These are phyloP conservation scores for Aspergillus nidulans DNA, from an alignment of 495 filamentous ascomycete species.

Conservation along the genomic window DNA sequence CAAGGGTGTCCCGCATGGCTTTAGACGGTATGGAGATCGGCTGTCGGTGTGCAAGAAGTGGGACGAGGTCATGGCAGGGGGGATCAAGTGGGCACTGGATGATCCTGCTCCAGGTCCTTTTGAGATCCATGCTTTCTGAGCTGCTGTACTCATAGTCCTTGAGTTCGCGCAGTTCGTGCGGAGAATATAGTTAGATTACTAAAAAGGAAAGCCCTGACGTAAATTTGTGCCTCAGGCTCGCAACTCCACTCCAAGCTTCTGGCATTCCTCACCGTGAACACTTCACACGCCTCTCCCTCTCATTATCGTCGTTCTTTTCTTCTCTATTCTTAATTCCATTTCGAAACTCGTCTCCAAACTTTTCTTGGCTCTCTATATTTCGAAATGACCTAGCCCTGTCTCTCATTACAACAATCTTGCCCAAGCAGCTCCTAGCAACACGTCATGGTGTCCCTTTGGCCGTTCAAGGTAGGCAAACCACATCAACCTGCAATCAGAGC, in stretches of 20 bases:
- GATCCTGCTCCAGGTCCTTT: slow-evolving; percentile 27
- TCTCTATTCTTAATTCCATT: slow-evolving; percentile 1
- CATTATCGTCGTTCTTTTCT: slow-evolving; percentile 1
- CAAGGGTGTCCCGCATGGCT: slow-evolving; percentile 45
- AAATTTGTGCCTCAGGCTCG: background rate
- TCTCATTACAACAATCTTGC: background rate
- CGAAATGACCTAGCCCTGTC: slow-evolving; percentile 4
- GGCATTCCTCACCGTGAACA: background rate
- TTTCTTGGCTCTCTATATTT: background rate
- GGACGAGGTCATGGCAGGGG: slow-evolving; percentile 39
- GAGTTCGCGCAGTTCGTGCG: too few species aligned
- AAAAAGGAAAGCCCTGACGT: background rate
- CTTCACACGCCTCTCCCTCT: background rate
- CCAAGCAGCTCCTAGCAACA: background rate
- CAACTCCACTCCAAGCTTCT: slow-evolving; percentile 11
- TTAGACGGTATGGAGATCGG: slow-evolving; percentile 32
- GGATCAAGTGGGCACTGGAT: slow-evolving; percentile 38
- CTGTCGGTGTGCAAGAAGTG: slow-evolving; percentile 33
- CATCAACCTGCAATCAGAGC: background rate
- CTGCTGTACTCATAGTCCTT: background rate
- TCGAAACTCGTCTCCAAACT: background rate
- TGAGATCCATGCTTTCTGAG: slow-evolving; percentile 26
- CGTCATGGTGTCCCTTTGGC: slow-evolving; percentile 83
- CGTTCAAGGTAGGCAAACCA: slow-evolving; percentile 56
- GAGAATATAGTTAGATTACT: background rate